Conservation (phyloP, 148 eudicot genomes). For the Spergularia marina region DNA sequence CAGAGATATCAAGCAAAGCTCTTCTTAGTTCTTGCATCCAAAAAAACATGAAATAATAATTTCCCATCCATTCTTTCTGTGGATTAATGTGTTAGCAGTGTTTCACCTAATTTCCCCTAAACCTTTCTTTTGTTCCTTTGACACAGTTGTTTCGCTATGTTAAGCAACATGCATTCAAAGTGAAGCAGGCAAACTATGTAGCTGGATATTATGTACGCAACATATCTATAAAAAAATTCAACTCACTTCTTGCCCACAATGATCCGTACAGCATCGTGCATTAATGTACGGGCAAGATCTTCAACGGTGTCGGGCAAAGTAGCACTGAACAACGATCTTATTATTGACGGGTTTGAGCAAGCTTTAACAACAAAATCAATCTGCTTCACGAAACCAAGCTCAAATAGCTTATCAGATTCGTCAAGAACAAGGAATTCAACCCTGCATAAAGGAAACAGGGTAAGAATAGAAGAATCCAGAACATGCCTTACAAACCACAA, state of each 20-base stretch:
- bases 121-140: background rate
- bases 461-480: conserved; percentile 11
- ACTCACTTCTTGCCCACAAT: conserved; percentile 90
- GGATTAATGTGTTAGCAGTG: background rate
- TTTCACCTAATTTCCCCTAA: background rate
- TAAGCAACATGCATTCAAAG: background rate
- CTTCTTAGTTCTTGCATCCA: background rate
- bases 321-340: conserved; percentile 91
- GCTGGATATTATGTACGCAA: conserved; percentile 1
- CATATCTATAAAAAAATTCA: background rate
- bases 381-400: conserved; percentile 87
- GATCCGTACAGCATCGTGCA: conserved; percentile 94
- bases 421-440: conserved; percentile 95
- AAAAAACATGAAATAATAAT: background rate
- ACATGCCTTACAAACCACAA: background rate
- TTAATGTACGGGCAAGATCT: conserved; percentile 93
- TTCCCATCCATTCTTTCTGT: background rate
- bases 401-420: conserved; percentile 94
- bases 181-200: conserved; percentile 9
- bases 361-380: conserved; percentile 93
- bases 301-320: conserved; percentile 96
- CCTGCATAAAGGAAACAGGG: conserved; percentile 43
- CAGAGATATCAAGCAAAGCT: background rate
- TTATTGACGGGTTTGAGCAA: conserved; percentile 80
- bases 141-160: background rate